Conservation (phyloP, 192 early-diverging fungal genomes). For the Geranomyces variabilis region DNA sequence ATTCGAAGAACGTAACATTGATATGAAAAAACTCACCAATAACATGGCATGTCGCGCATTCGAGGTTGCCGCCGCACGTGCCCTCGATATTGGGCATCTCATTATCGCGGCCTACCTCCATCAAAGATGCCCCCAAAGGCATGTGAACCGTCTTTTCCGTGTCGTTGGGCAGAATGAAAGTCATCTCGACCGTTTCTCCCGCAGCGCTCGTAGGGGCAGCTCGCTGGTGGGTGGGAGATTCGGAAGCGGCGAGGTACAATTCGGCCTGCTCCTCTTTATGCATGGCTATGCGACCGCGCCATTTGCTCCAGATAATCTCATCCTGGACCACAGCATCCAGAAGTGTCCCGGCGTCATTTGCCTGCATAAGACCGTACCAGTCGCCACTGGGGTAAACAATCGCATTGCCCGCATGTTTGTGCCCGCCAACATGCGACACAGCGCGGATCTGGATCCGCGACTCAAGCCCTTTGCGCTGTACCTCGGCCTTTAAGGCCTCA, state of each 20-base stretch:
- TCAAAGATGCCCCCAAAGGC: constrained; percentile 45
- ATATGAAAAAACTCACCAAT: constrained; percentile 37
- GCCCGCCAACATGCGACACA: constrained; percentile 65
- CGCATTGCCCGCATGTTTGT: constrained; percentile 60
- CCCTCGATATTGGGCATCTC: constrained; percentile 55
- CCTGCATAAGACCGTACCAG: constrained; percentile 56
- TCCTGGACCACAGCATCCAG: constrained; percentile 44
- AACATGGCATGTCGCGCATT: constrained; percentile 68
- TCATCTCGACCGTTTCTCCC: neutral
- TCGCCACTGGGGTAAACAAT: constrained; percentile 60
- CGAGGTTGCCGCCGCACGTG: constrained; percentile 61
- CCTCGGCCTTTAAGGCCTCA: constrained; percentile 44
- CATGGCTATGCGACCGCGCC: constrained; percentile 58
- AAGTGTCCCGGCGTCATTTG: constrained; percentile 43
- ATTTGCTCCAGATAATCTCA: constrained; percentile 51
- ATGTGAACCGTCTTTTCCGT: constrained; percentile 12
- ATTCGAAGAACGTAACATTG: too few species aligned
- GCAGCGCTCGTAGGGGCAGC: neutral
- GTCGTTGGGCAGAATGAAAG: constrained; percentile 22
- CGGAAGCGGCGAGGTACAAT: constrained; percentile 25
- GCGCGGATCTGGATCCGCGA: constrained; percentile 30
- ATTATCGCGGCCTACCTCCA: constrained; percentile 52
- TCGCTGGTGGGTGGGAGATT: neutral
- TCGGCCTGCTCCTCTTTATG: constrained; percentile 44
- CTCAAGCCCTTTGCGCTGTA: constrained; percentile 34